These are phyloP conservation scores for Chaetomidium leptoderma DNA, from an alignment of 495 filamentous ascomycete genomes.

Conservation along the genomic window DNA sequence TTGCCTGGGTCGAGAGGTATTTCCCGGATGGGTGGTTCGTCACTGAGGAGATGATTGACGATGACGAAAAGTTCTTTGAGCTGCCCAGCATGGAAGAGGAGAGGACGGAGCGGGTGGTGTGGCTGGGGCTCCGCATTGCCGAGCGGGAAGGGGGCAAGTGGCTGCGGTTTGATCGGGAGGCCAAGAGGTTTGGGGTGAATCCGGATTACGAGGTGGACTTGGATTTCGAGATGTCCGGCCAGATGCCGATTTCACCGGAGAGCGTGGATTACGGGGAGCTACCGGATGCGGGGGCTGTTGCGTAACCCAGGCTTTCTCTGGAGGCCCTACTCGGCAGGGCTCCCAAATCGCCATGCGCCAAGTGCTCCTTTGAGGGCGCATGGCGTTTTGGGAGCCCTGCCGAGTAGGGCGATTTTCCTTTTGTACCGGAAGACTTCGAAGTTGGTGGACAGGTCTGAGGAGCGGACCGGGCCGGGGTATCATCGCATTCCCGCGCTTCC, in stretches of 20 bases:
- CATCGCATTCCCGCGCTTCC: too few species aligned
- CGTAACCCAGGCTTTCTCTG: neutral
- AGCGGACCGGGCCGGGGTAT: too few species aligned
- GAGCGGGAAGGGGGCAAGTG: slow-evolving; percentile 27
- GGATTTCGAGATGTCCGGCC: slow-evolving; percentile 1
- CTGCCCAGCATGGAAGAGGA: slow-evolving; percentile 58
- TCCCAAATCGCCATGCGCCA: neutral
- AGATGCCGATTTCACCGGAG: slow-evolving; percentile 3
- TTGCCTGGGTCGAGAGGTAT: slow-evolving; percentile 64
- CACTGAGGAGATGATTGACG: slow-evolving; percentile 58
- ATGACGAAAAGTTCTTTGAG: slow-evolving; percentile 74
- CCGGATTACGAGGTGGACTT: slow-evolving; percentile 30
- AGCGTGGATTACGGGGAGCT: slow-evolving; percentile 28
- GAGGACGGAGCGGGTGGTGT: slow-evolving; percentile 69
- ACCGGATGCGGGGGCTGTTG: slow-evolving; percentile 21
- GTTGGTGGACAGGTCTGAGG: too few species aligned
- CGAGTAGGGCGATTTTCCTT: too few species aligned
- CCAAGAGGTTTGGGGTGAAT: slow-evolving; percentile 33
- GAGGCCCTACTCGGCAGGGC: too few species aligned
- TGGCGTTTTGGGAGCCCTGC: too few species aligned
- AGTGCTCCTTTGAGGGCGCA: neutral
- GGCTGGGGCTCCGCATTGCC: slow-evolving; percentile 61
- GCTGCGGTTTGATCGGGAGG: slow-evolving; percentile 33
- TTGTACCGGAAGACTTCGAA: too few species aligned
- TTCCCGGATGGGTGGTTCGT: slow-evolving; percentile 69